Evolutionary conservation across 1,139 yeast genomes (phyloP).

Genomic region (Diutina mesorugosa): DNA sequence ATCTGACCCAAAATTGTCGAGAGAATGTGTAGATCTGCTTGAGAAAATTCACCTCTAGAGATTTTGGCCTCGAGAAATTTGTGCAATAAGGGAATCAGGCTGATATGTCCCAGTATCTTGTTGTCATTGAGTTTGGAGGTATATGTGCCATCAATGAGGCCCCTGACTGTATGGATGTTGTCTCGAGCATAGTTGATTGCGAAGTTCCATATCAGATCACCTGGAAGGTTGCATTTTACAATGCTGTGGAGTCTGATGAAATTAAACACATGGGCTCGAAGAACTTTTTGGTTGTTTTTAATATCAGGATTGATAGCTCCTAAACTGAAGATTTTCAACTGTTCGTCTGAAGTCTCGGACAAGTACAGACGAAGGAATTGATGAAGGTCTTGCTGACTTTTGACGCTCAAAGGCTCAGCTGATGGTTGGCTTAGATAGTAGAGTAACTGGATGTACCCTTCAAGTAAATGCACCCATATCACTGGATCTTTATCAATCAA

Average conservation of each 20-base stretch:
- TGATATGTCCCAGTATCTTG: slow-evolving; percentile 36
- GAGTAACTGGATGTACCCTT: slow-evolving; percentile 39
- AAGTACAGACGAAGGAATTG: slow-evolving; percentile 43
- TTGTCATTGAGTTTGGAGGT: slow-evolving; percentile 36
- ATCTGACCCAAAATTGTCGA: slow-evolving; percentile 31
- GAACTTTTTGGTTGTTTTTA: slow-evolving; percentile 29
- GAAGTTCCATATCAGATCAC: slow-evolving; percentile 53
- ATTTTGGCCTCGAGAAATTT: slow-evolving; percentile 30
- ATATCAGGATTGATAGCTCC: slow-evolving; percentile 66
- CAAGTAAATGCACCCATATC: slow-evolving; percentile 63
- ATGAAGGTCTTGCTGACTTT: slow-evolving; percentile 47
- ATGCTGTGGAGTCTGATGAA: slow-evolving; percentile 39
- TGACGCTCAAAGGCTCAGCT: slow-evolving; percentile 20
- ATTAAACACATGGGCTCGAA: slow-evolving; percentile 40
- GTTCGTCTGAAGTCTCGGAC: slow-evolving; percentile 47
- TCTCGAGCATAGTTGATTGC: slow-evolving; percentile 36
- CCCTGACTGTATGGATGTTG: slow-evolving; percentile 34
- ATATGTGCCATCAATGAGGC: slow-evolving; percentile 39
- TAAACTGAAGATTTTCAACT: slow-evolving; percentile 45
- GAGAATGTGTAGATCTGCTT: slow-evolving; percentile 29
- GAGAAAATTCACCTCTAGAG: slow-evolving; percentile 29
- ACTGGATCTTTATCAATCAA: slow-evolving; percentile 73
- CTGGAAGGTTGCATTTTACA: slow-evolving; percentile 39
- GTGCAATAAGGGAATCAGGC: slow-evolving; percentile 30
- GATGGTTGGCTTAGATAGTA: slow-evolving; percentile 6